Evolutionary conservation across 345 rosid genomes (phyloP), one percentile per base, ranked within the genome.

Genomic region (Rhodamnia argentea): DNA sequence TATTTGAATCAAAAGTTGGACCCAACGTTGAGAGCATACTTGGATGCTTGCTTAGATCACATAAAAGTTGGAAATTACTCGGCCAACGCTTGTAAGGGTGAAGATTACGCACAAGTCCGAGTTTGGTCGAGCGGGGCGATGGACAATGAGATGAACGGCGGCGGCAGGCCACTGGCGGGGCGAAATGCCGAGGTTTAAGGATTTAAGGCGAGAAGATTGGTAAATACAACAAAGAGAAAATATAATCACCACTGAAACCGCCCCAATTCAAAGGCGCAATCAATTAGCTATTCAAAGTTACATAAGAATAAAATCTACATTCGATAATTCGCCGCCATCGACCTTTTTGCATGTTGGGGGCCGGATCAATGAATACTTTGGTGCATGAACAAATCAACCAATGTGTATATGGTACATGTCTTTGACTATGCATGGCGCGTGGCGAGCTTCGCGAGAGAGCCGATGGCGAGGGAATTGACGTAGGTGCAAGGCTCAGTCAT

Each of bases 401-500:
- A 18, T 47, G 44, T 37, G 18, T 32, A 47, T 37, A 37, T 12
- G 78, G 44, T 18, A 5, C 2, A 1, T 10, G 24, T 70, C 78
- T 32, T 70, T 70, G 6, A 10, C 37, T 20, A 70, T 16, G 78
- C 78, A 70, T 0, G 2, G 78, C 51, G 7, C 3, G 89, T 12
- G 24, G 99, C 92, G 52, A 96, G 96, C 92, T 93, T 97, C 5
- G 98, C 99, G 5, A 97, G 91, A 57, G 92, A 86, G 64, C 98
- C 99, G 20, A 96, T 90, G 2, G 96, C 94, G 2, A 89, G 78
- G 11, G 98, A 94, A 89, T 96, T 97, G 26, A 96, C 89, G 86
- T 96, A 97, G 47, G 99, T 96, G 90, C 99, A 95, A 26, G 99
- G 99, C 89, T 97, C 99, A 0, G 99, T 97, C 82, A 87, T 90